These are phyloP conservation scores for Tetrahymena borealis DNA, from an alignment of 73 alveolate genomes.

Conservation along the genomic window DNA sequence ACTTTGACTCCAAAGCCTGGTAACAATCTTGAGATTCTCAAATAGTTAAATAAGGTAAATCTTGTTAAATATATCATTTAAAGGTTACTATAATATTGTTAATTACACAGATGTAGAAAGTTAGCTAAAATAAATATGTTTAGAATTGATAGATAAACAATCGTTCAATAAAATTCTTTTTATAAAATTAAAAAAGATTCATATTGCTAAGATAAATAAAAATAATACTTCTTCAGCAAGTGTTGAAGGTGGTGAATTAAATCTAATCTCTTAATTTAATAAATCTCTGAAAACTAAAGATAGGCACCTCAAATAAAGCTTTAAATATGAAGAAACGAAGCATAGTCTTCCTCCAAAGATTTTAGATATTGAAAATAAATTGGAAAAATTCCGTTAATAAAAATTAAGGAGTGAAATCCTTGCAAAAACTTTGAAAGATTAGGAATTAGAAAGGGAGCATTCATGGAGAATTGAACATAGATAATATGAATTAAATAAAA, in stretches of 20 bases:
- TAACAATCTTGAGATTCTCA: neutral
- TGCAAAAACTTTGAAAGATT: neutral
- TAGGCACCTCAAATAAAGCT: neutral
- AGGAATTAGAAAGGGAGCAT: neutral
- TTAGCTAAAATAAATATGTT: no score
- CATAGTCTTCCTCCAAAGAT: neutral
- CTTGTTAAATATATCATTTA: neutral
- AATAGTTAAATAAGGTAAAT: neutral
- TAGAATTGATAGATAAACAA: no score
- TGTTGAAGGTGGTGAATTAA: neutral
- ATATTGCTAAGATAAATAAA: neutral
- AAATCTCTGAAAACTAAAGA: neutral
- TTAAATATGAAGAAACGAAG: neutral
- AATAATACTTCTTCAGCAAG: neutral
- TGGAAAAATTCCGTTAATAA: neutral
- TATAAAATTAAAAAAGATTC: neutral
- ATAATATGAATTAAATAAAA: neutral
- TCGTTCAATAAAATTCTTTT: no score
- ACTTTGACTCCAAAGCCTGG: neutral
- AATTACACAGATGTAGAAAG: no score
- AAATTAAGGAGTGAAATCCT: neutral
- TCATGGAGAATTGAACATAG: neutral
- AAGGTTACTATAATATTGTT: no score
- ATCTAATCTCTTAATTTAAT: neutral
- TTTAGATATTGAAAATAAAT: neutral